Evolutionary conservation across 176 grass and related monocot genomes (phyloP).

Genomic region (Oryza australiensis): DNA sequence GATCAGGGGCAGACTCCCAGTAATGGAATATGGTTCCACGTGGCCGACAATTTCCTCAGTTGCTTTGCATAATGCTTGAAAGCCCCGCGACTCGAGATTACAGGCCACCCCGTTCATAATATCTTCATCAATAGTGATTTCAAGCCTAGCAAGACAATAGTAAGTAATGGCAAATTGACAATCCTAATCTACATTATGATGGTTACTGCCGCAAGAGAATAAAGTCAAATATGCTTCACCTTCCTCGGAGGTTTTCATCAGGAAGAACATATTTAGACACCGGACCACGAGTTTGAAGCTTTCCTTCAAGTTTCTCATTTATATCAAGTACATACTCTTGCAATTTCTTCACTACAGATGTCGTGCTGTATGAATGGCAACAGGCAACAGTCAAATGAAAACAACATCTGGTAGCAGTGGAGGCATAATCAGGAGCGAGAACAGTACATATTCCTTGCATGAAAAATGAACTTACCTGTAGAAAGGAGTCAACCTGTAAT

Average conservation of each 20-base stretch:
- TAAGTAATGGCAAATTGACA: conserved; percentile 4
- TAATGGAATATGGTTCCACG: conserved; percentile 89
- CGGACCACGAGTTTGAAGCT: conserved; percentile 70
- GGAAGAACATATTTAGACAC: conserved; percentile 97
- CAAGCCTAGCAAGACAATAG: conserved; percentile 54
- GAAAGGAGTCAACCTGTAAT: conserved; percentile 95
- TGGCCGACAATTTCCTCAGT: conserved; percentile 79
- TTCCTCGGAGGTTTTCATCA: conserved; percentile 89
- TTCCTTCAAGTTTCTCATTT: conserved; percentile 65
- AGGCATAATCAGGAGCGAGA: not conserved
- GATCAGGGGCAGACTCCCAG: conserved; percentile 87
- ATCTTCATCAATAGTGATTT: conserved; percentile 68
- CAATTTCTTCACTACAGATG: conserved; percentile 64
- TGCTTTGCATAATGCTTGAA: conserved; percentile 85
- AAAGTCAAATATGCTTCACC: conserved; percentile 47
- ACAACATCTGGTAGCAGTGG: conserved; percentile 1
- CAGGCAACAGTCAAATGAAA: conserved; percentile 25
- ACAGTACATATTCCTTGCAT: conserved; percentile 11
- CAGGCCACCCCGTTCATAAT: conserved; percentile 88
- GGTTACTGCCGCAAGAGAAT: conserved; percentile 9
- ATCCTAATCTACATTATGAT: not conserved
- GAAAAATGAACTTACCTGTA: conserved; percentile 61
- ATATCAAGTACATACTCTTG: conserved; percentile 74
- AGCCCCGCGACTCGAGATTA: conserved; percentile 75
- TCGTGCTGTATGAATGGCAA: conserved; percentile 53